Conservation (phyloP, 371 early-diverging fungal species). For the Saksenaea vasiformis region DNA sequence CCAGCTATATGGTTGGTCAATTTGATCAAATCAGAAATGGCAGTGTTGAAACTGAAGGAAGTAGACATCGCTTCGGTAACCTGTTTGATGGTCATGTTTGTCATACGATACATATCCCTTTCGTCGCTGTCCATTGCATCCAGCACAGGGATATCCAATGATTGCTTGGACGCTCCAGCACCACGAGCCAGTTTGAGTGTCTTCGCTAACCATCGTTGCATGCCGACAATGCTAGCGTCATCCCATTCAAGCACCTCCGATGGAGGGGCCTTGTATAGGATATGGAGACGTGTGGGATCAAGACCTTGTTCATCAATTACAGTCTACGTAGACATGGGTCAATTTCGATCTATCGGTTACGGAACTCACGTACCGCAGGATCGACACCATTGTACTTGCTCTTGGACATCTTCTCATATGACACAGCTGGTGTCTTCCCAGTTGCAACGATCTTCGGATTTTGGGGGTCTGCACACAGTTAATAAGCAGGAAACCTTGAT, state of each 20-base stretch:
- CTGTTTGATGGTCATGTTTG: constrained; percentile 53
- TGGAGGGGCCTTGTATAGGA: constrained; percentile 91
- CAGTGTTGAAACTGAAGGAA: constrained; percentile 77
- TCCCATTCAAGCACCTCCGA: constrained; percentile 92
- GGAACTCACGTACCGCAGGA: constrained; percentile 59
- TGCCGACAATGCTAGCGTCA: constrained; percentile 86
- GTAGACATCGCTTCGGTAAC: constrained; percentile 62
- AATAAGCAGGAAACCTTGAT: not conserved
- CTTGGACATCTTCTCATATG: constrained; percentile 96
- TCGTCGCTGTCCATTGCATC: constrained; percentile 56
- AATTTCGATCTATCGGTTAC: not conserved
- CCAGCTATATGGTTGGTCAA: constrained; percentile 66
- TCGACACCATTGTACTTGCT: constrained; percentile 95
- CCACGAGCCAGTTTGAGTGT: constrained; percentile 40
- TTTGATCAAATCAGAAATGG: constrained; percentile 82
- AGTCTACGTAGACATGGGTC: constrained; percentile 26
- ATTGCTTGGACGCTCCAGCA: not conserved
- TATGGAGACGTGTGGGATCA: constrained; percentile 85
- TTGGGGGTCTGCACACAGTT: constrained; percentile 33
- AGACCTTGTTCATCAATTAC: constrained; percentile 75
- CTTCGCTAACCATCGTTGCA: constrained; percentile 82
- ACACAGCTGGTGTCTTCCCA: constrained; percentile 59
- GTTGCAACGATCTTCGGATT: constrained; percentile 66
- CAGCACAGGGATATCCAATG: constrained; percentile 9
- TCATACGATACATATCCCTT: constrained; percentile 53